These are phyloP conservation scores for Aspergillus carbonarius DNA, from an alignment of 2,329 filamentous ascomycete genomes.

Conservation along the genomic window DNA sequence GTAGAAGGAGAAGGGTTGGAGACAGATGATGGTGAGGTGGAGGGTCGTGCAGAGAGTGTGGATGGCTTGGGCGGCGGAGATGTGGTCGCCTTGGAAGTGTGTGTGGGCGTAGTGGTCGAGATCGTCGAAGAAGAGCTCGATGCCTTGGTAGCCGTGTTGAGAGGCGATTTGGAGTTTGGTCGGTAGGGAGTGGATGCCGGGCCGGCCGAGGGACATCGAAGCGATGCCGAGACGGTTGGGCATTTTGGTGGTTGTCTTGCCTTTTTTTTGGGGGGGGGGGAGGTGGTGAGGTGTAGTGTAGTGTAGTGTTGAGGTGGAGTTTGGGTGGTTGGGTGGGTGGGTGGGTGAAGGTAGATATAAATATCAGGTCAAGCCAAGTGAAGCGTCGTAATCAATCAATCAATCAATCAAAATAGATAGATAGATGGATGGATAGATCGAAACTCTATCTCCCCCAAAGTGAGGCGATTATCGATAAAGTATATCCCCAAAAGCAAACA, in stretches of 20 bases:
- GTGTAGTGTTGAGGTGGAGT: no score
- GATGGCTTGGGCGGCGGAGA: constrained; percentile 41
- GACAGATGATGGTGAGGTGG: constrained; percentile 46
- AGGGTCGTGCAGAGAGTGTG: constrained; percentile 46
- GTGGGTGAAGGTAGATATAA: no score
- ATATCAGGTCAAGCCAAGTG: no score
- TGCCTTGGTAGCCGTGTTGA: constrained; percentile 36
- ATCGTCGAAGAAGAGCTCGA: constrained; percentile 40
- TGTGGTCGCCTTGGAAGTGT: constrained; percentile 24
- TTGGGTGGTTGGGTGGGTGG: no score
- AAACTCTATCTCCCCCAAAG: no score
- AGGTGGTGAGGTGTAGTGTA: neutral
- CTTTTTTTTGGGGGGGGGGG: neutral
- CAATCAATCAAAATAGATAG: no score
- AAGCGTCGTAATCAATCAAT: no score
- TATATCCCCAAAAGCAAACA: no score
- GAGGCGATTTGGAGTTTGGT: constrained; percentile 69
- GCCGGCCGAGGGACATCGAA: constrained; percentile 74
- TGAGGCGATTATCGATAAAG: no score
- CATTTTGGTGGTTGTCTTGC: constrained; percentile 16
- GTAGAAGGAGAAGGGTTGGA: constrained; percentile 77
- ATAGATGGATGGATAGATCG: no score
- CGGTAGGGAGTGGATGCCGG: constrained; percentile 66
- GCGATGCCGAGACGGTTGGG: constrained; percentile 61
- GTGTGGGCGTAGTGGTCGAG: constrained; percentile 31